Percentiles rank a stretch among this genome's conserved stretches.
Conservation (phyloP, 495 filamentous ascomycete genomes). For the Massariosphaeria phaeospora region DNA sequence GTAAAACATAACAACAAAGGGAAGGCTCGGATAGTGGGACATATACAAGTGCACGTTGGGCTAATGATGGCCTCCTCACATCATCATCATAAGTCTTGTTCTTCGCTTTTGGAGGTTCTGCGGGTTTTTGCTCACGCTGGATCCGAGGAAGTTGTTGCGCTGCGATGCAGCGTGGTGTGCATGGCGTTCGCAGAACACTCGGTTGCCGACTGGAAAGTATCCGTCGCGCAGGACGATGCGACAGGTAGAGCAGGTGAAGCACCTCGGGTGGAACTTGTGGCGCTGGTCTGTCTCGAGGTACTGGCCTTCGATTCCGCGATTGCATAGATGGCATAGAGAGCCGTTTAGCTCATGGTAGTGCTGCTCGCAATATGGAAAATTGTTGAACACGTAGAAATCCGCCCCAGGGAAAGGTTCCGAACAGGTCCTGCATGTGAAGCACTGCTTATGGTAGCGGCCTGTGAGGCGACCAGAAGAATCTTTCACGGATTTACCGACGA, state of each 20-base stretch:
- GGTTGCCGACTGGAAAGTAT: constrained; percentile 64
- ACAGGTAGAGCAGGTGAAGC: constrained; percentile 68
- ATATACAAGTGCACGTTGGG: no score
- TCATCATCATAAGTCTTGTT: constrained; percentile 83
- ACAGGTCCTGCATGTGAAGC: constrained; percentile 89
- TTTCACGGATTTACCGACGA: constrained; percentile 87
- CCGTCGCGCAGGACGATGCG: constrained; percentile 38
- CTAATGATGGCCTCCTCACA: constrained; percentile 1
- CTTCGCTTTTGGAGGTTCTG: constrained; percentile 66
- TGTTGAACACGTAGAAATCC: constrained; percentile 87
- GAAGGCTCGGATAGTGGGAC: no score
- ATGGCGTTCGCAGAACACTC: constrained; percentile 79
- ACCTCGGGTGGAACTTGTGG: constrained; percentile 79
- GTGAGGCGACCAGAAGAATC: constrained; percentile 90
- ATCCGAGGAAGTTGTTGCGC: constrained; percentile 39
- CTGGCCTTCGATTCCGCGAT: constrained; percentile 83
- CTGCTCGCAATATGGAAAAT: constrained; percentile 82
- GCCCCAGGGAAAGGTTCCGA: constrained; percentile 73
- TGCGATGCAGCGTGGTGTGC: constrained; percentile 59
- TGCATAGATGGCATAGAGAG: constrained; percentile 74
- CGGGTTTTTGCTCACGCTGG: constrained; percentile 8
- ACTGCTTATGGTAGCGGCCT: constrained; percentile 87
- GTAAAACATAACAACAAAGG: no score
- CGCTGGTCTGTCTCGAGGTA: constrained; percentile 80
- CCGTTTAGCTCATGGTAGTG: constrained; percentile 92